Base-by-base conservation (phyloP, 208 protist species). In the Trypanosoma congolense region DNA sequence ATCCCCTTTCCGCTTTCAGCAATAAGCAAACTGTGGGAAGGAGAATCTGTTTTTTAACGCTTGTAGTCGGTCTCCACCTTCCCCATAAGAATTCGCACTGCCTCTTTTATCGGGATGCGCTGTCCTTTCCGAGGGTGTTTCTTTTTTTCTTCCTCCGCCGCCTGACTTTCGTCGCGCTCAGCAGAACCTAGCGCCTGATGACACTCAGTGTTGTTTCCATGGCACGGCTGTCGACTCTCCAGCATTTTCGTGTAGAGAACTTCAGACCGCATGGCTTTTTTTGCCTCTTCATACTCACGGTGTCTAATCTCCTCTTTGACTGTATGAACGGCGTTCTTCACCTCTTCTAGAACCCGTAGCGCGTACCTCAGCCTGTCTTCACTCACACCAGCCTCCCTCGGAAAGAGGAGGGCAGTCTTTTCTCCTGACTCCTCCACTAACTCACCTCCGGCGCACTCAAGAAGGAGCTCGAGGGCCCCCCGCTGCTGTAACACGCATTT, bases 391-490 rank as follows among this genome's bases (percentile, higher is more conserved):
- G 25, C 36, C 36, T 56, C 44, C 22, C 36, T 28, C 4, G 52
- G 41, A n/a, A 64, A 12, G 3, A 62, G 25, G 5, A 60, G 42
- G 19, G 19, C n/a, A 12, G 51, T 42, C 21, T 56, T n/a, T n/a
- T n/a, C 56, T 4, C 19, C 35, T 25, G 35, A 38, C 28, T 59
- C 52, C 45, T 70, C 64, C 31, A 50, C 38, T 24, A 59, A 6
- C 21, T 60, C 46, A 10, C 59, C 80, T 0, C 54, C 61, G 3
- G 71, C 77, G n/a, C 60, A 73, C 44, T 72, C 60, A 10, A 73
- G 30, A 0, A 87, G 66, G 24, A 83, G 50, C 49, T 88, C 80
- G n/a, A 88, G 41, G 0, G 63, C 80, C 5, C 80, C 80, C 12
- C 73, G 69, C 64, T 88, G 80, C 58, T 68, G 75, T 52, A 88